phyloP scores from a whole-genome alignment of 306 rosid genomes.

The Canavalia gladiata region DNA sequence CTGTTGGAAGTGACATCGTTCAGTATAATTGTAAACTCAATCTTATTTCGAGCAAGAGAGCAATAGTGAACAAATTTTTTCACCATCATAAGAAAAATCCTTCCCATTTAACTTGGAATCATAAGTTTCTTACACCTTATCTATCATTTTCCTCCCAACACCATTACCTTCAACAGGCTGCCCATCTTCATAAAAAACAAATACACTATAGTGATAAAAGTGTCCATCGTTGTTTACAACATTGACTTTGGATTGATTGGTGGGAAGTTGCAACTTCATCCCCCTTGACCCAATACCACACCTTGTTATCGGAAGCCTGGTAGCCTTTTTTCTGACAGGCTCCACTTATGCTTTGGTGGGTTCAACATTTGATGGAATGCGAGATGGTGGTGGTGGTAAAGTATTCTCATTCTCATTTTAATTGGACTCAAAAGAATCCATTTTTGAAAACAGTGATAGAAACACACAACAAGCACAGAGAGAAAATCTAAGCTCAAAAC shows the following conservation, averaged over 20 bases:
- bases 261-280: slow-evolving; percentile 58
- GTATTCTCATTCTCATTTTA: slow-evolving; percentile 54
- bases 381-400: slow-evolving; percentile 83
- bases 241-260: slow-evolving; percentile 83
- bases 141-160: too few relatives aligned
- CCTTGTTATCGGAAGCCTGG: slow-evolving; percentile 75
- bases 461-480: too few relatives aligned
- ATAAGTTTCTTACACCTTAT: too few relatives aligned
- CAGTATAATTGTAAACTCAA: slow-evolving; percentile 76
- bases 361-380: slow-evolving; percentile 72
- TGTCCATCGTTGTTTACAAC: slow-evolving; percentile 63
- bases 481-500: too few relatives aligned
- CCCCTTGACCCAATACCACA: slow-evolving; percentile 73
- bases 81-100: slow-evolving; percentile 51
- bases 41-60: slow-evolving; percentile 81
- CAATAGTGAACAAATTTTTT: slow-evolving; percentile 85
- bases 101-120: too few relatives aligned
- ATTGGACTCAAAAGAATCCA: slow-evolving; percentile 65
- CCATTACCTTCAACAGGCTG: too few relatives aligned
- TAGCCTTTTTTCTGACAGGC: slow-evolving; percentile 62
- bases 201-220: slow-evolving; percentile 91
- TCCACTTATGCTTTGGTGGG: slow-evolving; percentile 60
- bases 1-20: too few relatives aligned
- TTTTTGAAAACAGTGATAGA: slow-evolving; percentile 27
- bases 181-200: slow-evolving; percentile 37